Percentiles rank a stretch among this genome's conserved stretches.
phyloP scores from a whole-genome alignment of 2,329 filamentous ascomycete species.

The Pseudocercospora musae region DNA sequence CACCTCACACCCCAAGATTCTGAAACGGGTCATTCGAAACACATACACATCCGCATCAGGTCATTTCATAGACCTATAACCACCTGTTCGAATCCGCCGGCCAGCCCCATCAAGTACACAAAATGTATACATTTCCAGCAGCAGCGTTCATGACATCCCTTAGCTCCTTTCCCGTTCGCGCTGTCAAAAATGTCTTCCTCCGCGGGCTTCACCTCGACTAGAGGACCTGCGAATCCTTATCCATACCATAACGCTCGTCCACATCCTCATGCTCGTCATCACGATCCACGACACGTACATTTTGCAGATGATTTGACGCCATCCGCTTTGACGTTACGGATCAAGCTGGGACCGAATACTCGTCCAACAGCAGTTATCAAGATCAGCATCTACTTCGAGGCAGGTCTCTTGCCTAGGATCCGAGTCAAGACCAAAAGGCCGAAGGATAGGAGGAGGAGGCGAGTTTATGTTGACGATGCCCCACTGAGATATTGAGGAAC shows the following conservation, averaged over 20 bases:
- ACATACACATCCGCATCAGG: not conserved
- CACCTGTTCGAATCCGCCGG: not conserved
- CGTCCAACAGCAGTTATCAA: conserved; percentile 29
- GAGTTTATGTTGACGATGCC: conserved; percentile 65
- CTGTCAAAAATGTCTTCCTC: not conserved
- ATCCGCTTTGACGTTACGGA: conserved; percentile 24
- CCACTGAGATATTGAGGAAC: conserved; percentile 2
- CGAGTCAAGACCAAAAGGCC: conserved; percentile 29
- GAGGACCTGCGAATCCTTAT: not conserved
- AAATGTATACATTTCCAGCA: too few species aligned
- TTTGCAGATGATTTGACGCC: conserved; percentile 30
- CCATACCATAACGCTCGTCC: not conserved
- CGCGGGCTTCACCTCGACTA: not conserved
- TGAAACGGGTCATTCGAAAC: not conserved
- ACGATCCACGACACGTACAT: conserved; percentile 20
- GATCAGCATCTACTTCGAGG: conserved; percentile 31
- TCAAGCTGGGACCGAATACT: conserved; percentile 29
- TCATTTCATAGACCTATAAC: not conserved
- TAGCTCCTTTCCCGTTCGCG: not conserved
- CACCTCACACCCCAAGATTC: not conserved
- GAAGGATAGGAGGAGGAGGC: conserved; percentile 18
- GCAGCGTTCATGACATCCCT: not conserved
- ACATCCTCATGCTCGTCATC: not conserved
- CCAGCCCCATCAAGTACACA: not conserved
- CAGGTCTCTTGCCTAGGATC: conserved; percentile 29